Percentiles rank a stretch among this genome's conserved stretches.
phyloP scores from a whole-genome alignment of 768 basidiomycete genomes.

The Cystofilobasidium ferigula region DNA sequence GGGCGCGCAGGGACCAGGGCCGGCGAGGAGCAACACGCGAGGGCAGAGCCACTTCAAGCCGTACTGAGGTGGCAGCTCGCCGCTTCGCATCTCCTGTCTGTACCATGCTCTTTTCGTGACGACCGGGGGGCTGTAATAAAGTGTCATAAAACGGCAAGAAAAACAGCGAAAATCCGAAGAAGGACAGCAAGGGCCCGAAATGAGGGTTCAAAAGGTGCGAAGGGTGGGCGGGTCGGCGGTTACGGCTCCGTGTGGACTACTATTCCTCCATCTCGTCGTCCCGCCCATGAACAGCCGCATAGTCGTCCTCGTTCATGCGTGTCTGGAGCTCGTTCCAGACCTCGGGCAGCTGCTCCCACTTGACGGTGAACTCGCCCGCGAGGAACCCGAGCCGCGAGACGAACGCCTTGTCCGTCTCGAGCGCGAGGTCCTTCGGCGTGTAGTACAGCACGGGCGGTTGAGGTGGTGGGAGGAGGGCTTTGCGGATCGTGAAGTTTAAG shows the following conservation, averaged over 20 bases:
- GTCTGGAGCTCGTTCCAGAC: conserved; percentile 11
- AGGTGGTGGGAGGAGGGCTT: not conserved
- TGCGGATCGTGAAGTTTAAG: conserved; percentile 19
- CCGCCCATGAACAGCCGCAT: too few species aligned
- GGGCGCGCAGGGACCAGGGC: conserved; percentile 12
- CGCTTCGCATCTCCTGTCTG: not conserved
- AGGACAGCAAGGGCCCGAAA: too few species aligned
- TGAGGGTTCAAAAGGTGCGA: too few species aligned
- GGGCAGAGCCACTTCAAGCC: conserved; percentile 26
- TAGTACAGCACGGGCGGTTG: conserved; percentile 4
- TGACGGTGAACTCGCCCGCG: conserved; percentile 3
- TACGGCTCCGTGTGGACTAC: too few species aligned
- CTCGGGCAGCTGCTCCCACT: conserved; percentile 3
- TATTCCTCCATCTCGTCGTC: not conserved
- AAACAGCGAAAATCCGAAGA: too few species aligned
- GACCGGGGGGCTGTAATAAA: too few species aligned
- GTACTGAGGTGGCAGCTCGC: conserved; percentile 4
- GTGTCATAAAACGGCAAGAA: too few species aligned
- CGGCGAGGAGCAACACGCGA: conserved; percentile 24
- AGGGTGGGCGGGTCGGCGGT: too few species aligned
- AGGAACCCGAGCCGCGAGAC: conserved; percentile 2
- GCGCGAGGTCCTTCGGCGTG: conserved; percentile 4
- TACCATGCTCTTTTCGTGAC: too few species aligned
- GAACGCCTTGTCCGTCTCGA: conserved; percentile 8
- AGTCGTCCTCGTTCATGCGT: conserved; percentile 1